Evolutionary conservation across 192 early-diverging fungal genomes (phyloP).

Genomic region (Backusella australiensis): DNA sequence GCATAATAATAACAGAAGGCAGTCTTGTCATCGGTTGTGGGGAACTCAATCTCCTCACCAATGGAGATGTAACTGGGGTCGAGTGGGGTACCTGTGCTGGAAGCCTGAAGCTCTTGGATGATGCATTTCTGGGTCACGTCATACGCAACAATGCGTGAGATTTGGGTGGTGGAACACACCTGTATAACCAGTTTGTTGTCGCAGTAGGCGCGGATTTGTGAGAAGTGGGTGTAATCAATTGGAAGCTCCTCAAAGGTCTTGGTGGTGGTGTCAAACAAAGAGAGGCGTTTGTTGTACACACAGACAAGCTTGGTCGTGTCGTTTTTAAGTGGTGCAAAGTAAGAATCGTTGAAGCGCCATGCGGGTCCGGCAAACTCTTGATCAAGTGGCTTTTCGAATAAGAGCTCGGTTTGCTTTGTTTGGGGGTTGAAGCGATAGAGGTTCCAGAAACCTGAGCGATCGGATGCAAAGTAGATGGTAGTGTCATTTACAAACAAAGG

Average conservation of each 20-base stretch:
- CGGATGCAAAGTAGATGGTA: conserved; percentile 61
- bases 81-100: background rate
- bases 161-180: conserved; percentile 6
- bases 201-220: conserved; percentile 10
- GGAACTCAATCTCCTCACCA: conserved; percentile 58
- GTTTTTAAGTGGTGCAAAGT: conserved; percentile 5
- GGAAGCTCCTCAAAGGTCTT: conserved; percentile 24
- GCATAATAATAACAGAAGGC: conserved; percentile 62
- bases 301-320: conserved; percentile 39
- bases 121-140: background rate
- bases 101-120: background rate
- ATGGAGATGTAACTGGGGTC: conserved; percentile 56
- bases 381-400: conserved; percentile 44
- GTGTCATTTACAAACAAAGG: conserved; percentile 57
- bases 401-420: conserved; percentile 21
- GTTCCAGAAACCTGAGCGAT: conserved; percentile 75
- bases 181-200: conserved; percentile 7
- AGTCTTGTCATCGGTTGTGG: conserved; percentile 44
- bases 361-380: conserved; percentile 67
- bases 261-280: conserved; percentile 17
- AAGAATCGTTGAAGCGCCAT: conserved; percentile 40
- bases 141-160: conserved; percentile 16
- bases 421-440: conserved; percentile 48
- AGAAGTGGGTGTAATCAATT: conserved; percentile 5
- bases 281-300: conserved; percentile 29